A percentile compares a stretch with the other conserved stretches of the same genome.
These are phyloP conservation scores for Venturia aucupariae DNA, from an alignment of 2,329 filamentous ascomycete species.

Conservation along the genomic window DNA sequence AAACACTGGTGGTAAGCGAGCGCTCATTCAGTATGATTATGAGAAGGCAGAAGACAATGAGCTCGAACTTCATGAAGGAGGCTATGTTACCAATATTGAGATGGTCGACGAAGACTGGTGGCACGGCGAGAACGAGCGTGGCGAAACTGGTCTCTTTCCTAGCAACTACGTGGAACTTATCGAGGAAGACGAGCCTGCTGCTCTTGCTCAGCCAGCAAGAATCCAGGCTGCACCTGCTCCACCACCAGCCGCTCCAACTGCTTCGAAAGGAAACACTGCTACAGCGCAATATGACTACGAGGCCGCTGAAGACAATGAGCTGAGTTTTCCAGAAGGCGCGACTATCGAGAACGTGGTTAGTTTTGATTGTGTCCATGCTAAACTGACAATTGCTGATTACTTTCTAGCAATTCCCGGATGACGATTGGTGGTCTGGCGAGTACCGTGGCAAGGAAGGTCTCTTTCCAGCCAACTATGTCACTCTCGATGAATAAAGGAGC, in stretches of 20 bases:
- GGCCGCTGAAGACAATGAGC: conserved; percentile 83
- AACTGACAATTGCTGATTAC: conserved; percentile 17
- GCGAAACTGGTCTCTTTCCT: conserved; percentile 85
- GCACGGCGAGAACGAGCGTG: conserved; percentile 81
- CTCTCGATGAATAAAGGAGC: conserved; percentile 32
- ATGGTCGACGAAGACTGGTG: conserved; percentile 99
- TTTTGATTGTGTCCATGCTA: neutral
- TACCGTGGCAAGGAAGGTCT: conserved; percentile 72
- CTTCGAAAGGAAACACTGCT: conserved; percentile 53
- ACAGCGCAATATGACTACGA: conserved; percentile 93
- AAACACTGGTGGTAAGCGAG: conserved; percentile 52
- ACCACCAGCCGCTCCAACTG: conserved; percentile 21
- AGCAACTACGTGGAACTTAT: conserved; percentile 93
- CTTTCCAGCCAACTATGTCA: conserved; percentile 54
- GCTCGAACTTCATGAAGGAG: conserved; percentile 80
- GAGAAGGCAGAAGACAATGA: conserved; percentile 98
- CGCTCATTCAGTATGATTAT: conserved; percentile 86
- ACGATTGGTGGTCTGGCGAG: conserved; percentile 96
- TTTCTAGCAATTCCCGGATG: conserved; percentile 79
- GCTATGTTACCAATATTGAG: conserved; percentile 83
- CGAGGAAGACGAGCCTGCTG: conserved; percentile 45
- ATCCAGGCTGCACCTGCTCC: conserved; percentile 29
- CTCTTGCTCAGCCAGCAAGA: conserved; percentile 27
- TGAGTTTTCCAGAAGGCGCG: conserved; percentile 82
- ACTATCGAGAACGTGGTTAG: conserved; percentile 65